Conservation (phyloP, 179 eudicot species). For the Corrigiola litoralis region DNA sequence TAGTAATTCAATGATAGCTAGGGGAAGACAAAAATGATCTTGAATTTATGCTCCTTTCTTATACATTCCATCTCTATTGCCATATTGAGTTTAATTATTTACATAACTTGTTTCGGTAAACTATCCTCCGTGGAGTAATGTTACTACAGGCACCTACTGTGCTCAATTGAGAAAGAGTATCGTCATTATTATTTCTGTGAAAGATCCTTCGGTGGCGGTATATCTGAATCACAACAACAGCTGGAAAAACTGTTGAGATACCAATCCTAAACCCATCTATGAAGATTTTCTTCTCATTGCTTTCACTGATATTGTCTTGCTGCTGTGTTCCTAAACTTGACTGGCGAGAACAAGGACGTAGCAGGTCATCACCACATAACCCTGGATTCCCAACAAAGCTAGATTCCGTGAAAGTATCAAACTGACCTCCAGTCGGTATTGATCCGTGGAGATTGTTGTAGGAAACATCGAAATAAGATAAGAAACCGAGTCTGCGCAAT, state of each 20-base stretch:
- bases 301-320: constrained; percentile 3
- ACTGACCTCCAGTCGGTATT: constrained; percentile 76
- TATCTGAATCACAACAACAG: background rate
- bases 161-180: no score
- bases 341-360: constrained; percentile 28
- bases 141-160: no score
- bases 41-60: no score
- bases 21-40: no score
- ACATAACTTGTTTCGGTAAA: no score
- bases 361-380: constrained; percentile 40
- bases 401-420: constrained; percentile 49
- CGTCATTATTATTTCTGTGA: background rate
- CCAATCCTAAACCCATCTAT: constrained; percentile 3
- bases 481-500: constrained; percentile 49
- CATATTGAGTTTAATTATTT: no score
- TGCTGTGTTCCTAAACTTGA: constrained; percentile 16
- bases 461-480: constrained; percentile 69
- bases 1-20: no score
- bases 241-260: background rate
- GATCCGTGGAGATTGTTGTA: constrained; percentile 64
- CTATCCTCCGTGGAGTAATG: no score
- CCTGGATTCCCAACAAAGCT: constrained; percentile 51
- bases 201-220: background rate
- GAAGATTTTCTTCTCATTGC: constrained; percentile 16
- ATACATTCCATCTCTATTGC: no score